Evolutionary conservation across 1,284 basidiomycete genomes (phyloP), one percentile per base, ranked within the genome.

Genomic region (Melampsora larici-populina): DNA sequence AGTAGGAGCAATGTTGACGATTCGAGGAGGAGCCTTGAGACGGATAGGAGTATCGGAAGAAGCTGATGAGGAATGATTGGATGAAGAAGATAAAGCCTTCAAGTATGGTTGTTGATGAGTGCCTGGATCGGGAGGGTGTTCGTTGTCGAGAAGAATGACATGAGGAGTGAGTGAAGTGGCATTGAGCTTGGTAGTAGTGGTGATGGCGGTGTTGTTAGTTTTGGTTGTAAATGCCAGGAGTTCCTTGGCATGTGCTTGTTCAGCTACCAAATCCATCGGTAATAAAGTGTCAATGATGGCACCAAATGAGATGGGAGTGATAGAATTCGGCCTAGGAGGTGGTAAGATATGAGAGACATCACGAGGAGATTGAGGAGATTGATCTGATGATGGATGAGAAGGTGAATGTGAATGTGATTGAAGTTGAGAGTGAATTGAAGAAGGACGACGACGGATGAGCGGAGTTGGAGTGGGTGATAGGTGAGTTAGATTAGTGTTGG

Each of bases 1-100:
- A 26, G 71, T 73, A 8, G 71, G 71, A 9, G 71, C 71, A 26
- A 73, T 73, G 40, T 24, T 64, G 43, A 73, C 24, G 31, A 73
- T 73, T 8, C 5, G 21, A 3, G 71, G 71, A 18, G 71, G 71
- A 18, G 36, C 51, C 6, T 71, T 29, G 2, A 71, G 70, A 24
- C 60, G 69, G 7, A 64, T 26, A 18, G 62, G 62, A 64, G 62
- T 18, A 7, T 31, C 29, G 18, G 62, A 33, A 33, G 62, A 31
- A n/a, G 62, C 18, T 24, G n/a, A 24, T n/a, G 62, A 46, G 33
- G 33, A 18, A 18, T 17, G 36, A 46, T 46, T 40, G 8, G 36
- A 43, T 36, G 65, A 67, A 17, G 1, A 43, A n/a, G 68, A 58
- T 26, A 13, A 58, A 26, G 26, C 4, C 4, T 21, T n/a, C 55